These are phyloP conservation scores for Fraxinus platypoda DNA, from an alignment of 305 asterid genomes.

Conservation along the genomic window DNA sequence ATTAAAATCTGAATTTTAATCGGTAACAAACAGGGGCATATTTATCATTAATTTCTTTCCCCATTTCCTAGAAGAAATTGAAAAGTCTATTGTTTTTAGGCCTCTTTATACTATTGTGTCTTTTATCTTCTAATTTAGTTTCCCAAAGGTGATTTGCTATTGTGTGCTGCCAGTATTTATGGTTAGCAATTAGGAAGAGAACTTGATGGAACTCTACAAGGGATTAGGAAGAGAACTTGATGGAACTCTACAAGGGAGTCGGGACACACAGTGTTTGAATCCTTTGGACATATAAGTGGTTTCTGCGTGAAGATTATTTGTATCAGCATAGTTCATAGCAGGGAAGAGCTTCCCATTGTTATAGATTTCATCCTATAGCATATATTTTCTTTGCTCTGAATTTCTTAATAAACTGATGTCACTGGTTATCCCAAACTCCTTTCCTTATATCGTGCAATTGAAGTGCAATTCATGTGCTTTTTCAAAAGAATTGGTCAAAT, in stretches of 20 bases:
- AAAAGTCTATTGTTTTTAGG: neutral
- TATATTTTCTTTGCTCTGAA: neutral
- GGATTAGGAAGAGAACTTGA: conserved; percentile 18
- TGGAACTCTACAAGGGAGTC: conserved; percentile 11
- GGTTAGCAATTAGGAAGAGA: conserved; percentile 28
- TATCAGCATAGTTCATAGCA: neutral
- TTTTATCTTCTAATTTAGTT: neutral
- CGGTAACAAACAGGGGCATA: too few relatives aligned
- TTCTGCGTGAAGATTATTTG: neutral
- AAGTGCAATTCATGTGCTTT: neutral
- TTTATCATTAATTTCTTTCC: neutral
- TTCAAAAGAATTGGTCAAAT: neutral
- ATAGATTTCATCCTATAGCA: neutral
- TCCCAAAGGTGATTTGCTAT: conserved; percentile 16
- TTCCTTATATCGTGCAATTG: neutral
- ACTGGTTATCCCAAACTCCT: neutral
- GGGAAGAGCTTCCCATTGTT: neutral
- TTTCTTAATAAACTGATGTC: neutral
- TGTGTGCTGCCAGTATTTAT: conserved; percentile 36
- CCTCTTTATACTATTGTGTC: neutral
- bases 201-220: conserved; percentile 17
- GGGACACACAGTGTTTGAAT: neutral
- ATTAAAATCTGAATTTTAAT: too few relatives aligned
- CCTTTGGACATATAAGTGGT: neutral
- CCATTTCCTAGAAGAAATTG: neutral